These are phyloP conservation scores for Pyrenophora teres DNA, from an alignment of 2,329 filamentous ascomycete genomes.

Conservation along the genomic window DNA sequence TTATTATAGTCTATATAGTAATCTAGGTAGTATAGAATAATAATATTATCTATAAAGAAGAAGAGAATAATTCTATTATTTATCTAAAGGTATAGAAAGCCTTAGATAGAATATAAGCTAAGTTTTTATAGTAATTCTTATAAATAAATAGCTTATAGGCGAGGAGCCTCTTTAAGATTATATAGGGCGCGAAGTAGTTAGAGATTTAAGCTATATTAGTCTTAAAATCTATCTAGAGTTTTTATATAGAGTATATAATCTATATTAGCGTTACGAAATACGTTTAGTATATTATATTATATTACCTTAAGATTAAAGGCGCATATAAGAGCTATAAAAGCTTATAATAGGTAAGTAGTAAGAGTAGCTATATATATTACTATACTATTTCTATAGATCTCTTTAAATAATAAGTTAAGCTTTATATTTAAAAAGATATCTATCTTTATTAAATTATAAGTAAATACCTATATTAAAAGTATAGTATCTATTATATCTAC, in stretches of 20 bases:
- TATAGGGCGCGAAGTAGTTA: conserved; percentile 1
- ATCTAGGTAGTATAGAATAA: too few relatives aligned
- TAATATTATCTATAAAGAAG: too few relatives aligned
- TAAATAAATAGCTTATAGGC: not conserved
- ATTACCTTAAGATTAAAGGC: conserved; percentile 3
- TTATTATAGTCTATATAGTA: too few relatives aligned
- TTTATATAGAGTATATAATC: not conserved
- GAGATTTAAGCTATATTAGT: not conserved
- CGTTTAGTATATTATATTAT: conserved; percentile 1
- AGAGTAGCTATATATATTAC: not conserved
- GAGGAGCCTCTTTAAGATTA: conserved; percentile 2
- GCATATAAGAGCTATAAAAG: not conserved
- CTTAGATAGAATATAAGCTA: not conserved
- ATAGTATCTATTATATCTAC: not conserved
- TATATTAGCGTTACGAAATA: conserved; percentile 2
- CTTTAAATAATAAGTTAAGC: too few relatives aligned
- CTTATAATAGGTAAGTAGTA: not conserved
- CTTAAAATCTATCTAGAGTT: conserved; percentile 4
- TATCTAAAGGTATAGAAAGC: conserved; percentile 3
- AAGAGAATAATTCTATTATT: not conserved
- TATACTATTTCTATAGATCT: too few relatives aligned
- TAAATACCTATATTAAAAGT: too few relatives aligned
- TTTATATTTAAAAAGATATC: too few relatives aligned
- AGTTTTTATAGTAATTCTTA: not conserved
- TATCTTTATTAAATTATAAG: too few relatives aligned